Conservation (phyloP, 2,329 filamentous ascomycete genomes). For the Aureobasidium melanogenum region DNA sequence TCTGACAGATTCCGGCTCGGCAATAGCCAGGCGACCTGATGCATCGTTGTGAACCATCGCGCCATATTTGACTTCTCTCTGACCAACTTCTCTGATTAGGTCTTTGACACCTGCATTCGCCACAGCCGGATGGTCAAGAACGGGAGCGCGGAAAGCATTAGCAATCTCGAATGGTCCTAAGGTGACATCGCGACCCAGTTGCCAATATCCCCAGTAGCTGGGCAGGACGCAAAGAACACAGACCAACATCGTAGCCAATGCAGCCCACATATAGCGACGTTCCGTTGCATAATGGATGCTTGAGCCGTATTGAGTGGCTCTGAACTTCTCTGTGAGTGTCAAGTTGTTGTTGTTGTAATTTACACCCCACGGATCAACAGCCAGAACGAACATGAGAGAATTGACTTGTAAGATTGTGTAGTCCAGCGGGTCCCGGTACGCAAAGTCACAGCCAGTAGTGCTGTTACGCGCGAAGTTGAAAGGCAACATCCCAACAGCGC, state of each 20-base stretch:
- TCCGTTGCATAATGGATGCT: slow-evolving; percentile 23
- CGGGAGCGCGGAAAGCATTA: slow-evolving; percentile 25
- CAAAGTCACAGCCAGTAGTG: slow-evolving; percentile 14
- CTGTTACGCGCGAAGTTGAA: not conserved
- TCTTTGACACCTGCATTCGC: slow-evolving; percentile 1
- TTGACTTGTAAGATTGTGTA: slow-evolving; percentile 15
- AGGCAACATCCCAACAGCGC: not conserved
- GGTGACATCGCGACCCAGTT: slow-evolving; percentile 28
- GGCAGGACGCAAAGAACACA: slow-evolving; percentile 26
- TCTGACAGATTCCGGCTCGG: slow-evolving; percentile 1
- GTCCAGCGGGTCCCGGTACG: slow-evolving; percentile 14
- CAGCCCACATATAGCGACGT: slow-evolving; percentile 23
- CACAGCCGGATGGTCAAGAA: slow-evolving; percentile 2
- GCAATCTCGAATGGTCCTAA: slow-evolving; percentile 29
- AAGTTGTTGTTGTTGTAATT: not conserved
- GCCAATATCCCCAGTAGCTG: slow-evolving; percentile 29
- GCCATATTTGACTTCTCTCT: slow-evolving; percentile 9
- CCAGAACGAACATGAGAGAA: slow-evolving; percentile 17
- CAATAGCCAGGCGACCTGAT: not conserved
- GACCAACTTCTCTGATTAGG: slow-evolving; percentile 2
- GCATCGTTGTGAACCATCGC: not conserved
- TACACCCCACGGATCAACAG: slow-evolving; percentile 10
- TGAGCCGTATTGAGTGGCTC: slow-evolving; percentile 14
- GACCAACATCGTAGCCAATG: slow-evolving; percentile 23
- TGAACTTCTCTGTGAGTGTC: not conserved